These are phyloP conservation scores for Tuber brumale DNA, from an alignment of 495 filamentous ascomycete species.

Conservation along the genomic window DNA sequence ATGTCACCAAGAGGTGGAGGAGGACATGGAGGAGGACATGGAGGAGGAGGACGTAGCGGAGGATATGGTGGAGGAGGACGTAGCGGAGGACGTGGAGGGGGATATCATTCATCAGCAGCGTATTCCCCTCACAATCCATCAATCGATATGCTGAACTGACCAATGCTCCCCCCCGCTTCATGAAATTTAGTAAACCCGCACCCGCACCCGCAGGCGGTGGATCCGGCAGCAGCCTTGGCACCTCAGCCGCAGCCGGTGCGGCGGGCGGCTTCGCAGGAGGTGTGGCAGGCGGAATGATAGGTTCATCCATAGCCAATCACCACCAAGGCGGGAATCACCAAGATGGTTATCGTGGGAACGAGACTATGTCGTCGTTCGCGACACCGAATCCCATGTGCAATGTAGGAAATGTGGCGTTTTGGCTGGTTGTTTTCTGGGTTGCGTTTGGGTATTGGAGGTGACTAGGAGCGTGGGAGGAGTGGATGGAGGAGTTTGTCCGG, in stretches of 20 bases:
- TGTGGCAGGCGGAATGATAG: not conserved
- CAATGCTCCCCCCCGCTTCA: not conserved
- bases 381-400: not conserved
- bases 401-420: not conserved
- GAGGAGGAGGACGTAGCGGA: not conserved
- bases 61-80: not conserved
- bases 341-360: not conserved
- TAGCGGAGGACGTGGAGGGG: not conserved
- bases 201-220: not conserved
- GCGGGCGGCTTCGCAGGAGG: not conserved
- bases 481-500: not conserved
- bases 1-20: slow-evolving; percentile 2
- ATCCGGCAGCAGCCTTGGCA: not conserved
- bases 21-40: not conserved
- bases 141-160: not conserved
- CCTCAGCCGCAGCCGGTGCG: not conserved
- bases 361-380: not conserved
- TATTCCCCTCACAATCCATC: not conserved
- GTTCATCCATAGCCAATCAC: not conserved
- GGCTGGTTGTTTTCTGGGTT: not conserved
- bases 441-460: not conserved
- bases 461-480: not conserved
- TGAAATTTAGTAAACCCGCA: not conserved
- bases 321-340: not conserved
- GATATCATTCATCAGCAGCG: not conserved